A percentile compares a stretch with the other conserved stretches of the same genome.
phyloP scores from a whole-genome alignment of 1,284 basidiomycete species.

The Ustilago xerochloae region DNA sequence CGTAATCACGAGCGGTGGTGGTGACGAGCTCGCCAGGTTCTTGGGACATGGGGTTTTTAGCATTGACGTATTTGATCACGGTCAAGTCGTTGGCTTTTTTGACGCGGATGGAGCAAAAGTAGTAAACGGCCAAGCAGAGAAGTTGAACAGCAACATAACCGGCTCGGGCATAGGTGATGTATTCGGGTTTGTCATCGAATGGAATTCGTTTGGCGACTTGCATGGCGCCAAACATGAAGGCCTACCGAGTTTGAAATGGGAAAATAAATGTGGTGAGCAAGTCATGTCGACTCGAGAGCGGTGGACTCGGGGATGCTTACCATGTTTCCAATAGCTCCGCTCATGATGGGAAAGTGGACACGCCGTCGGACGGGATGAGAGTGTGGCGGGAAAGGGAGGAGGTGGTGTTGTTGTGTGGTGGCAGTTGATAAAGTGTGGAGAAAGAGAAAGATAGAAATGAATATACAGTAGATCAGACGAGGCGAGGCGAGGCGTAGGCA shows the following conservation, averaged over 20 bases:
- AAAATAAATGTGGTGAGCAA: background rate
- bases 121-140: conserved; percentile 79
- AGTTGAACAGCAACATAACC: conserved; percentile 83
- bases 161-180: conserved; percentile 83
- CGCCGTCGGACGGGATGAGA: conserved; percentile 11
- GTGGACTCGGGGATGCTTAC: conserved; percentile 17
- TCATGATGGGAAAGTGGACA: conserved; percentile 34
- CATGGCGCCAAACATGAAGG: conserved; percentile 65
- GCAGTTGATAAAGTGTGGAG: background rate
- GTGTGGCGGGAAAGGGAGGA: background rate
- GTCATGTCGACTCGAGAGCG: background rate
- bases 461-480: no score
- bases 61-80: conserved; percentile 85
- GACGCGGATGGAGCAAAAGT: conserved; percentile 76
- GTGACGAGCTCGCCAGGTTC: conserved; percentile 84
- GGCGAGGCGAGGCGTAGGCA: no score
- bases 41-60: conserved; percentile 71
- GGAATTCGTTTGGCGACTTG: conserved; percentile 87
- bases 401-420: background rate
- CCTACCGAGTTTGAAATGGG: conserved; percentile 1
- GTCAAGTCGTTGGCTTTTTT: conserved; percentile 94
- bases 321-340: conserved; percentile 54
- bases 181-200: conserved; percentile 83
- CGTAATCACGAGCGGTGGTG: conserved; percentile 94
- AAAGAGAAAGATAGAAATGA: background rate